phyloP scores from a whole-genome alignment of 805 yeast genomes.

The Myxozyma nipponensis region DNA sequence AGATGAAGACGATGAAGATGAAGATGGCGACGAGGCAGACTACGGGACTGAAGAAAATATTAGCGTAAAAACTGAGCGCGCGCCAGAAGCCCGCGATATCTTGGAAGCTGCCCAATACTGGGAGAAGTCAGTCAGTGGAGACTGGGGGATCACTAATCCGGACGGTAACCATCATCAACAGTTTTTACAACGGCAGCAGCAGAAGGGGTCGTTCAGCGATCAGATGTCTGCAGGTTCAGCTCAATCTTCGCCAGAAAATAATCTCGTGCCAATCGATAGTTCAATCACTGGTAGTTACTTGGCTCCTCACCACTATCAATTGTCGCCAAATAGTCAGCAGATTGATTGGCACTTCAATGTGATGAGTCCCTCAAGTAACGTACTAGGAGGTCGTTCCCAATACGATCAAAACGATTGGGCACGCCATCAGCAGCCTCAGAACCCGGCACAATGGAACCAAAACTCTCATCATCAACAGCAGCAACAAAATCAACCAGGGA shows the following conservation, averaged over 20 bases:
- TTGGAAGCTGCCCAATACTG: constrained; percentile 15
- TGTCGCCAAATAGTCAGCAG: no score
- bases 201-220: no score
- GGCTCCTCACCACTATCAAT: not conserved
- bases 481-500: not conserved
- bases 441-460: not conserved
- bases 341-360: not conserved
- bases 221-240: no score
- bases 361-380: not conserved
- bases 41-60: constrained; percentile 6
- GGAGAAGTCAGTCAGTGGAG: constrained; percentile 4
- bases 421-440: no score
- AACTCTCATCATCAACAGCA: no score
- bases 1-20: constrained; percentile 9
- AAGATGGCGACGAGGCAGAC: constrained; percentile 13
- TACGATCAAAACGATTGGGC: not conserved
- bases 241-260: constrained; percentile 17
- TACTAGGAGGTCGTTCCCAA: not conserved
- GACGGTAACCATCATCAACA: no score
- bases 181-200: no score
- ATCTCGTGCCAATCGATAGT: not conserved
- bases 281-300: not conserved
- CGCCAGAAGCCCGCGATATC: not conserved
- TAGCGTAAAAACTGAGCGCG: constrained; percentile 4
- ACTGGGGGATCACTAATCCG: no score